Evolutionary conservation across 345 rosid genomes (phyloP), one percentile per base, ranked within the genome.

Genomic region (Nephelium lappaceum): DNA sequence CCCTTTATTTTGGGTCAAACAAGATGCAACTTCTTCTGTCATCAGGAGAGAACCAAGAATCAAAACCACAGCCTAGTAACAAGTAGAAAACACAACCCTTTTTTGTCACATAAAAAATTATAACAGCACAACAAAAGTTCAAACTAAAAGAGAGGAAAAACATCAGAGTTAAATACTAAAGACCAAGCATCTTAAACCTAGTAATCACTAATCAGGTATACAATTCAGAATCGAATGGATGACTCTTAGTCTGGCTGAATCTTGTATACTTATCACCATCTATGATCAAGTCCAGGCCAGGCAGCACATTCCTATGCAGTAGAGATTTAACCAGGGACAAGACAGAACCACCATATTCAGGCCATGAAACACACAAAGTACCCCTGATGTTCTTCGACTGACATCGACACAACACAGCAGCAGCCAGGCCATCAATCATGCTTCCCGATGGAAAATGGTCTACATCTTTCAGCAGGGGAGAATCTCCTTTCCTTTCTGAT

Each of bases 371-470:
- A 69, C 89, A 90, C 11, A 94, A 81, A 2, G 90, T 82, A 74
- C 97, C 99, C 84, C 84, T 94, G 38, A 89, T 83, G 78, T 91
- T 93, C 87, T 79, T 88, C 81, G 91, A 78, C 77, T 96, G 97
- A 70, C 97, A 94, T 12, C 80, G 89, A 78, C 89, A 81, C 85
- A 96, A 87, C 74, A 94, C 79, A 3, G 98, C 92, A 84, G 99
- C 97, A 68, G 92, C 88, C 71, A 94, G 76, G 80, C 99, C 98
- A 66, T 96, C 97, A 11, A 91, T 78, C 82, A 93, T 80, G 80
- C 99, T 96, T 45, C 97, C 98, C 6, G 98, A 94, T 53, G 99
- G 98, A 62, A 90, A 93, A 87, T 94, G 88, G 70, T 91, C 94
- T 6, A 96, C 76, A 74, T 82, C 90, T 68, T 86, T 84, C 65